Evolutionary conservation across 31 red algal genomes (phyloP), one percentile per base, ranked within the genome.

Genomic region (Asparagopsis taxiformis): DNA sequence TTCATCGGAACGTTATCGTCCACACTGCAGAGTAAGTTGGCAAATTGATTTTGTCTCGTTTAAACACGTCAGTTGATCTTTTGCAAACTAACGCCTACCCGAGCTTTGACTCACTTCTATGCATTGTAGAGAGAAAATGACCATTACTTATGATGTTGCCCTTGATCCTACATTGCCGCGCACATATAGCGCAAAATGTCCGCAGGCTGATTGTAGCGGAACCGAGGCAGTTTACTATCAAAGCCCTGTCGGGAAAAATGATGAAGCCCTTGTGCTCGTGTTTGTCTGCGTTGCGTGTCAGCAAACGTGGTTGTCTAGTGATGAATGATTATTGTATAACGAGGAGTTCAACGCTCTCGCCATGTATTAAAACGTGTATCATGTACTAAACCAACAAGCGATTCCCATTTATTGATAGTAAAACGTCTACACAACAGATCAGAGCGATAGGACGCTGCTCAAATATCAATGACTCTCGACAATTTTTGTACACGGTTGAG

Each of bases 401-500:
- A 59, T 9, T 32, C 16, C 11, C 24, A 16, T 30, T 30, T 28
- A 32, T 17, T 59, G 55, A 32, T 59, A 6, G 55, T 11, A 46
- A n/a, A n/a, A n/a, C n/a, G n/a, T n/a, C n/a, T n/a, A n/a, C n/a
- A n/a, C n/a, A n/a, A n/a, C n/a, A n/a, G n/a, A n/a, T n/a, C n/a
- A n/a, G n/a, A n/a, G n/a, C n/a, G n/a, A n/a, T n/a, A n/a, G n/a
- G 3, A 62, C 2, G n/a, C 9, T 55, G 43, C 75, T 82, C 41
- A 98, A 51, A 94, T 90, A 56, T 98, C 90, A 51, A 98, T 94
- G 37, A 98, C 79, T 52, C 95, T 49, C 16, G 90, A 94, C 28
- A 98, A 80, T 23, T 98, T 98, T 68, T 98, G 95, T n/a, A 98
- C 70, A 24, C 91, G 75, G 62, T 98, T 98, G n/a, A 98, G 82